Percentiles rank a stretch among this genome's conserved stretches.
Evolutionary conservation across 331 rosid genomes (phyloP).

Genomic region (Prunus yedoensis): DNA sequence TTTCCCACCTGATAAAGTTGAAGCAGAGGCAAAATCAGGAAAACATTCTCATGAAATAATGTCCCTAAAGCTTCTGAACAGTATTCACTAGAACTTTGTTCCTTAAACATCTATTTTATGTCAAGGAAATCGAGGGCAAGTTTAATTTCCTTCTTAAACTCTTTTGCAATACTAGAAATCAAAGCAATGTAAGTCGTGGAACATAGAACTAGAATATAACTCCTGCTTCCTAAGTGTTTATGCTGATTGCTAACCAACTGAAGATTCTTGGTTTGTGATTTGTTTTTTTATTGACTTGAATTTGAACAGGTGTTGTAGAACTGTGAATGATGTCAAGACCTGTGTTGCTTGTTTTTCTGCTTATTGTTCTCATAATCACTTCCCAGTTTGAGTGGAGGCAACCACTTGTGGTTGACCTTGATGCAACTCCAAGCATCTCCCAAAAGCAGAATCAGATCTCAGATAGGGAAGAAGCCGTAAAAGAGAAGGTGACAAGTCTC

Average conservation of each 20-base stretch:
- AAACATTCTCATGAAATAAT: neutral
- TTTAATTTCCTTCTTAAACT: neutral
- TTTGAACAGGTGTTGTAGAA: slow-evolving; percentile 43
- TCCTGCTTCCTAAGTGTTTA: neutral
- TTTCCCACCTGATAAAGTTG: neutral
- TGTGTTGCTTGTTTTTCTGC: slow-evolving; percentile 71
- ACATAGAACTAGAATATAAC: neutral
- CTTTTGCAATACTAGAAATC: neutral
- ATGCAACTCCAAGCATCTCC: slow-evolving; percentile 39
- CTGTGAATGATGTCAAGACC: slow-evolving; percentile 73
- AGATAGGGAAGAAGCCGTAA: slow-evolving; percentile 61
- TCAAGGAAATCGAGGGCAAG: neutral
- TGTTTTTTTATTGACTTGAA: slow-evolving; percentile 16
- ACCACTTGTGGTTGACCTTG: slow-evolving; percentile 66
- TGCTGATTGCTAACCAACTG: neutral
- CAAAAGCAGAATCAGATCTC: slow-evolving; percentile 63
- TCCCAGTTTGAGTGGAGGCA: slow-evolving; percentile 92
- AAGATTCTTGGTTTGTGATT: neutral
- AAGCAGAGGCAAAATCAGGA: neutral
- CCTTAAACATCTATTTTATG: neutral
- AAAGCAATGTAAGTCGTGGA: neutral
- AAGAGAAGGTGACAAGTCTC: slow-evolving; percentile 66
- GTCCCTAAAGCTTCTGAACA: neutral
- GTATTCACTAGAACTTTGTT: neutral
- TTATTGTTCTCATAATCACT: slow-evolving; percentile 75